A percentile compares a stretch with the other conserved stretches of the same genome.
These are phyloP conservation scores for Vigna angularis DNA, from an alignment of 306 rosid genomes.

Conservation along the genomic window DNA sequence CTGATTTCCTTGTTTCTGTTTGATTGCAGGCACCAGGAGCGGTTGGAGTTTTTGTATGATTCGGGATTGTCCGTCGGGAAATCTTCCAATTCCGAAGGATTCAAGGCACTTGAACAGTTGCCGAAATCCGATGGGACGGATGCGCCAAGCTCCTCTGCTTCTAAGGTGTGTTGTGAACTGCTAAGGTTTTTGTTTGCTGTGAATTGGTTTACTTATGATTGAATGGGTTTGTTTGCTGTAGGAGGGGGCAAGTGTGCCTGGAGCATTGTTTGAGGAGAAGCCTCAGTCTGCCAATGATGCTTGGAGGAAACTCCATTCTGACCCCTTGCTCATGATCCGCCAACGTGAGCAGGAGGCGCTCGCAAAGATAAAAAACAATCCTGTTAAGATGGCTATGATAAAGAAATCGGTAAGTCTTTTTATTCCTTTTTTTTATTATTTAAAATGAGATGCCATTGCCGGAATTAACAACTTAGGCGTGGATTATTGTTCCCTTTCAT, in stretches of 20 bases:
- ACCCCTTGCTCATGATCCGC: constrained; percentile 93
- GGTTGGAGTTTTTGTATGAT: constrained; percentile 89
- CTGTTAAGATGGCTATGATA: constrained; percentile 93
- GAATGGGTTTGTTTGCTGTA: constrained; percentile 32
- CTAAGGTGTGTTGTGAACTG: constrained; percentile 45
- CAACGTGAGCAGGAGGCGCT: constrained; percentile 94
- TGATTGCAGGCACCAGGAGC: constrained; percentile 76
- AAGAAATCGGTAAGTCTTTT: constrained; percentile 72
- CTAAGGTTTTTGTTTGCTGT: neutral
- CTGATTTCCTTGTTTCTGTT: neutral
- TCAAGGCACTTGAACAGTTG: constrained; percentile 73
- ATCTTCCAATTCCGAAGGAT: constrained; percentile 66
- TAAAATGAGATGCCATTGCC: neutral
- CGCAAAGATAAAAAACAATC: constrained; percentile 81
- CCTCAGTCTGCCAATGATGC: constrained; percentile 93
- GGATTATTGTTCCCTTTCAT: neutral
- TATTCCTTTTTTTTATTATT: neutral
- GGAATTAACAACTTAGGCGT: neutral
- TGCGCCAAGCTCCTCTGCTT: constrained; percentile 60
- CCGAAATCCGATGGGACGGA: constrained; percentile 60
- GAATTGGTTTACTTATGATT: constrained; percentile 9
- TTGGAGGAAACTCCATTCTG: constrained; percentile 97
- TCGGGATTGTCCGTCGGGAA: constrained; percentile 91
- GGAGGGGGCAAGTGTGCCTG: constrained; percentile 63
- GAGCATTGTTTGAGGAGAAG: constrained; percentile 91